Base-by-base conservation (phyloP, 345 rosid species). In the Lepidium aucheri region DNA sequence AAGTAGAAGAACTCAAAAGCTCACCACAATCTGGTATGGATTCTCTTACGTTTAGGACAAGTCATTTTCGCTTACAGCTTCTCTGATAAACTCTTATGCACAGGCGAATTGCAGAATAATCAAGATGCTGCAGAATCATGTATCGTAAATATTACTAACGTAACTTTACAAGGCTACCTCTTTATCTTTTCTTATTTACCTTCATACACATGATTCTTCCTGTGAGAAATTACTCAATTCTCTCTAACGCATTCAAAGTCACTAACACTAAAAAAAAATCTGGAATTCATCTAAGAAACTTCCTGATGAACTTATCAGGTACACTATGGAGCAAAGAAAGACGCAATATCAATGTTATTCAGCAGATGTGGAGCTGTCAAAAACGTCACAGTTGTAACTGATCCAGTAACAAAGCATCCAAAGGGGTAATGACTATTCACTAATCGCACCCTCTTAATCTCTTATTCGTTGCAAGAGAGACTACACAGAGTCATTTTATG, bases 331-430 rank as follows among this genome's bases (percentile, higher is more conserved):
- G 80, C 78, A 47, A 65, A 17, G 5, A 67, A 44, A 59, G 78
- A 73, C 76, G 79, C 77, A 36, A 59, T 81, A 70, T 47, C 53
- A 7, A 73, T 57, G 67, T 60, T 75, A 8, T 78, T 75, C 53
- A 50, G 50, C 76, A 73, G 70, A 55, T 76, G 78, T 40, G 82
- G 84, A 39, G 50, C 51, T 33, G 73, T 81, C 53, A 36, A 43
- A 28, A 59, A 63, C 8, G 61, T 67, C 26, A 56, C 43, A 3
- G n/a, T 67, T 24, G 62, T 73, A 56, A 76, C 73, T 49, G 68
- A 76, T 63, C 69, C 74, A 20, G 64, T 63, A 62, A 63, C 64
- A 67, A 36, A 5, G 38, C 54, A 16, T 17, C 65, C 68, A 53
- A 73, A 42, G 18, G 74, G 80, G 82, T 78, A 62, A 62, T 17